Evolutionary conservation across 768 basidiomycete genomes (phyloP).

Genomic region (Trametes maxima): DNA sequence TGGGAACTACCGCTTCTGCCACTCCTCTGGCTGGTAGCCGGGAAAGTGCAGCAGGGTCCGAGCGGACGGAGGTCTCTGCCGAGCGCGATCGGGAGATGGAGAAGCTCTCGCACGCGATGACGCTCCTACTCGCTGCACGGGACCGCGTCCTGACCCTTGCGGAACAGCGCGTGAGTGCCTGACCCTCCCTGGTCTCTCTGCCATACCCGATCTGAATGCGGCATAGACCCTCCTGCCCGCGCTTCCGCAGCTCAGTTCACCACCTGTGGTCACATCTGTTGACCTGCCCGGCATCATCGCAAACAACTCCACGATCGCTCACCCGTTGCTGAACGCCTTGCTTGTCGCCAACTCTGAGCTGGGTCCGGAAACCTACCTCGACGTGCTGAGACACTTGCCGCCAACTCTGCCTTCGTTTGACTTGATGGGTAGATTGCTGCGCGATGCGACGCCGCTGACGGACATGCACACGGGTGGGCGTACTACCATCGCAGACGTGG

Average conservation of each 20-base stretch:
- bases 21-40: neutral
- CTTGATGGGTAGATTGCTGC: constrained; percentile 66
- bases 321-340: constrained; percentile 64
- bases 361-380: constrained; percentile 55
- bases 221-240: constrained; percentile 54
- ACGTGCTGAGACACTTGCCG: constrained; percentile 65
- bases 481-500: constrained; percentile 64
- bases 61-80: constrained; percentile 19
- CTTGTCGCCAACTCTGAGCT: constrained; percentile 39
- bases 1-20: constrained; percentile 14
- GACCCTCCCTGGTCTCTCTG: neutral
- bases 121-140: constrained; percentile 67
- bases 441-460: constrained; percentile 55
- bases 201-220: neutral
- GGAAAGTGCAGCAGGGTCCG: constrained; percentile 4
- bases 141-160: constrained; percentile 72
- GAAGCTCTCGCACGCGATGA: constrained; percentile 55
- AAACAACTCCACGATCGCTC: constrained; percentile 69
- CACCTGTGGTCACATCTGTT: constrained; percentile 62
- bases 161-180: constrained; percentile 65
- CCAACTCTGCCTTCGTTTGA: constrained; percentile 77
- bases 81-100: constrained; percentile 63
- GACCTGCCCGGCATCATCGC: constrained; percentile 69
- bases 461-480: constrained; percentile 45
- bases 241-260: constrained; percentile 45